Percentiles rank a stretch among this genome's conserved stretches.
Conservation (phyloP, 345 rosid species). For the Lumnitzera racemosa region DNA sequence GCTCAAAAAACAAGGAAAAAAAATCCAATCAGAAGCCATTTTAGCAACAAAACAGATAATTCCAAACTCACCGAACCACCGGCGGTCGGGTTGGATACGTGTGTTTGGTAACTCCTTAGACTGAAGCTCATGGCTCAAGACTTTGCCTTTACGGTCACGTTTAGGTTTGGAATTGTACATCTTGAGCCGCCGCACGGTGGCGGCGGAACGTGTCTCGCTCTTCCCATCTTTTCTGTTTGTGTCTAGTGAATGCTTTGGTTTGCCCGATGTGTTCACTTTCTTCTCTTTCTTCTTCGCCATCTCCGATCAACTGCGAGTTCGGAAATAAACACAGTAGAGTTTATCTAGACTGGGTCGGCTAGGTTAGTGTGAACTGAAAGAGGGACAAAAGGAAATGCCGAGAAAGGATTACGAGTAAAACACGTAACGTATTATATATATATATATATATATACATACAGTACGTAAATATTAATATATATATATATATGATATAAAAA, state of each 20-base stretch:
- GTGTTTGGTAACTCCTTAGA: conserved; percentile 68
- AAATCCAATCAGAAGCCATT: neutral
- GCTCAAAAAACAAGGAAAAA: no score
- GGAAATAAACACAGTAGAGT: no score
- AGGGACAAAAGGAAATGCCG: no score
- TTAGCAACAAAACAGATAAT: neutral
- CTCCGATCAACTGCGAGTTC: neutral
- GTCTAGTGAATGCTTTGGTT: conserved; percentile 93
- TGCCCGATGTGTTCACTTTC: conserved; percentile 68
- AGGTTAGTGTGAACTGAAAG: no score
- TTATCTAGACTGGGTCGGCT: no score
- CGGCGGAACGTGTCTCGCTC: conserved; percentile 41
- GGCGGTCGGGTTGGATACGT: conserved; percentile 78
- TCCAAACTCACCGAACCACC: conserved; percentile 65
- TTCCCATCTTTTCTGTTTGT: conserved; percentile 57
- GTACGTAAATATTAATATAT: no score
- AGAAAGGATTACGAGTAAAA: no score
- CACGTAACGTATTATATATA: no score
- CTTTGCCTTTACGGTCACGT: conserved; percentile 48
- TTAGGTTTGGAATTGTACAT: conserved; percentile 69
- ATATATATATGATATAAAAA: no score
- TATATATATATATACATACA: no score
- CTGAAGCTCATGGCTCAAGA: conserved; percentile 61
- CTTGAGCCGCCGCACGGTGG: conserved; percentile 82
- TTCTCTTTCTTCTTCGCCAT: conserved; percentile 42